Evolutionary conservation across 108 stramenopile species (phyloP), one percentile per base, ranked within the genome.

Genomic region (Cyclotella kingstonii): DNA sequence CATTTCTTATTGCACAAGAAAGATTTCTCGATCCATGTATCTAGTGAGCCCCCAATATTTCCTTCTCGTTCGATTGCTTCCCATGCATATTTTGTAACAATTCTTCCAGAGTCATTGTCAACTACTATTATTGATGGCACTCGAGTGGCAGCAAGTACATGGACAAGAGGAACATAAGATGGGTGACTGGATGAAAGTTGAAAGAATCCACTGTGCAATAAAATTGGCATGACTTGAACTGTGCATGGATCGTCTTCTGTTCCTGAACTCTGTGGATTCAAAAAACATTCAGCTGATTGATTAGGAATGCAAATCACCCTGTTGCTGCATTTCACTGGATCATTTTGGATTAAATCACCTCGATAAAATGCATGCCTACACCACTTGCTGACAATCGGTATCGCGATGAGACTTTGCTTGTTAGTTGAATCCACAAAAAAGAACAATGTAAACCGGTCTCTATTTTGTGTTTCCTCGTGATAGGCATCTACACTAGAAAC

Each of bases 1-100:
- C 21, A 29, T 29, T 63, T 72, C 56, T 63, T 58, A 33, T 22
- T 39, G 18, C 36, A 42, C 1, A 52, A 35, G 14, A 1, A 12
- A 48, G 29, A 18, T 28, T 45, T 52, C 5, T 73, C 51, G 2
- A 65, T 52, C 72, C 72, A 65, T 28, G 46, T n/a, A 17, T 73
- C 57, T 17, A 66, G 36, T 8, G 30, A 17, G 2, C 58, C 33
- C 4, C 63, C 65, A 27, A 22, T 25, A 38, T n/a, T 17, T 11
- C 44, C 51, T 45, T 73, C 72, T 47, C 72, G 65, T n/a, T 51
- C 63, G 4, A 73, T 57, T 23, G 72, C 72, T 43, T 73, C 72
- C 72, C 72, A 73, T 59, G 63, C 72, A 34, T 51, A 65, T 17
- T 30, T 57, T 47, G 72, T 73, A 4, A 73, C 63, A 19, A 73